Evolutionary conservation across 345 rosid genomes (phyloP), one percentile per base, ranked within the genome.

Genomic region (Eucalyptus urophylla): DNA sequence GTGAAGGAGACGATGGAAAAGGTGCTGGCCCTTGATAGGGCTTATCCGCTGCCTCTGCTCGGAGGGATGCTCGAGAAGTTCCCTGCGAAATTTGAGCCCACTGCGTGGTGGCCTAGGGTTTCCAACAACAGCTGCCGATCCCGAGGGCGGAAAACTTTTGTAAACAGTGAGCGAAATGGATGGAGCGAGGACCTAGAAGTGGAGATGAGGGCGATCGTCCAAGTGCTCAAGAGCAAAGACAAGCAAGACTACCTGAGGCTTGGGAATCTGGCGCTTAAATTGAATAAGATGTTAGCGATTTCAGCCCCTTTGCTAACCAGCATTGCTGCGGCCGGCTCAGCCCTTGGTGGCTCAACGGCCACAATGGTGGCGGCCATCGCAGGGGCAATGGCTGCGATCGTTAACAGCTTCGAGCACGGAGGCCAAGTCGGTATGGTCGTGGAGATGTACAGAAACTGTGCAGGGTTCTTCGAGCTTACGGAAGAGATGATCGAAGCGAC

Each of bases 361-460:
- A 91, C 90, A 2, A 22, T 51, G 4, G 90, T 89, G 76, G 95
- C 92, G 0, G 92, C 76, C 14, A 86, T 88, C 1, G 92, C 92
- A 1, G 96, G 96, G 6, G 93, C 93, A 10, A 50, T 94, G 86
- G 93, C 94, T 11, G 62, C 67, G 11, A 65, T 88, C 11, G 89
- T 93, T 4, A 93, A 92, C 87, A 83, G 91, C 9, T 87, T 93
- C 3, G 94, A 93, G 87, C 95, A 94, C 13, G 94, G 92, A 3
- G 92, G 90, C 8, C 96, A 94, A 88, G 92, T 94, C 1, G 95
- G 96, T 6, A 94, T 93, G 95, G 95, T 93, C 72, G 72, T 94
- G n/a, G 96, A 94, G 90, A 93, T 94, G 94, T 94, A 94, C 87
- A 91, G 95, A 83, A 92, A 93, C 89, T 92, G 92, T 37, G 93